A percentile compares a stretch with the other conserved stretches of the same genome.
phyloP scores from a whole-genome alignment of 2,329 filamentous ascomycete species.

The Penicillium sp. region DNA sequence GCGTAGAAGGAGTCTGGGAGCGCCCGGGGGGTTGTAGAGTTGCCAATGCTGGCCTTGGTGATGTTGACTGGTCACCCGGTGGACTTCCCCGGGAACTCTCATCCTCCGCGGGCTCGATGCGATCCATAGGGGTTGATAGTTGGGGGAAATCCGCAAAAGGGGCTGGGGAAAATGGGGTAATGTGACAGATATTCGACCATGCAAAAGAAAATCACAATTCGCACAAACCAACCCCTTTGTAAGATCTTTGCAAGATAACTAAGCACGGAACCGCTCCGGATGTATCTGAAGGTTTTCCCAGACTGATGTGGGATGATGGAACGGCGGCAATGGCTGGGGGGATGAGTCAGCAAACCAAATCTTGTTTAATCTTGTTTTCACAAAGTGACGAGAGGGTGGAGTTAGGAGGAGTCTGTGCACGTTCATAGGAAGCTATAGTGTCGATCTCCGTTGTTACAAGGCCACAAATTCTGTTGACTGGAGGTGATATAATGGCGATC shows the following conservation, averaged over 20 bases:
- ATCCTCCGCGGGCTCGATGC: conserved; percentile 35
- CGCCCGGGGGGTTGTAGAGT: conserved; percentile 18
- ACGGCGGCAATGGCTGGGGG: background rate
- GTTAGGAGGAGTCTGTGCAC: conserved; percentile 8
- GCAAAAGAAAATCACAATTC: background rate
- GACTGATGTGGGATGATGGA: background rate
- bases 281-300: background rate
- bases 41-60: conserved; percentile 17
- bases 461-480: background rate
- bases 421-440: conserved; percentile 1
- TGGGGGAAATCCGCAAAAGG: background rate
- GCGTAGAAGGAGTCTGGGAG: conserved; percentile 19
- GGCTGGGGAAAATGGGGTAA: conserved; percentile 2
- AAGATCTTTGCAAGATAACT: background rate
- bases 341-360: conserved; percentile 20
- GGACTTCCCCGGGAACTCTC: conserved; percentile 10
- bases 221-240: conserved; percentile 1
- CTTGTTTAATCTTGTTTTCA: conserved; percentile 26
- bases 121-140: conserved; percentile 34
- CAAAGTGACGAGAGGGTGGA: conserved; percentile 15
- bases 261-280: background rate
- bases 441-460: conserved; percentile 6
- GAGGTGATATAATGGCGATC: background rate
- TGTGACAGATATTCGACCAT: background rate
- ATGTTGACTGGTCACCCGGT: conserved; percentile 14